These are phyloP conservation scores for Orychophragmus violaceus DNA, from an alignment of 345 rosid genomes.

Conservation along the genomic window DNA sequence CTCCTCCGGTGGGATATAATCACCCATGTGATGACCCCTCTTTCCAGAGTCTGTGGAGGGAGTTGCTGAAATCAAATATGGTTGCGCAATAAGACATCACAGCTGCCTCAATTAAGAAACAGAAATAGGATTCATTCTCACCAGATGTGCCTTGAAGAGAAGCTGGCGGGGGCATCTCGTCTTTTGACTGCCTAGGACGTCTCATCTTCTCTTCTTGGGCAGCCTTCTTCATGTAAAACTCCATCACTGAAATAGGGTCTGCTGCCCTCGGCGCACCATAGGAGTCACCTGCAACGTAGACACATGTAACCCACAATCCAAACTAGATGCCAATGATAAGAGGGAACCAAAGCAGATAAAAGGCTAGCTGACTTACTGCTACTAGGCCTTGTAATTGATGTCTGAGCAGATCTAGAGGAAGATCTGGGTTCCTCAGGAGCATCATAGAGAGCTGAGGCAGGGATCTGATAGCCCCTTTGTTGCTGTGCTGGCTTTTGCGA, in stretches of 20 bases:
- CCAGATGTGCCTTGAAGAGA: constrained; percentile 67
- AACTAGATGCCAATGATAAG: not conserved
- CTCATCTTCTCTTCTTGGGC: constrained; percentile 88
- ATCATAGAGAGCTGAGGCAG: constrained; percentile 87
- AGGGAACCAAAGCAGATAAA: not conserved
- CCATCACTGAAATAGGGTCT: constrained; percentile 98
- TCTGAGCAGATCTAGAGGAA: constrained; percentile 29
- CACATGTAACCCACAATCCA: constrained; percentile 11
- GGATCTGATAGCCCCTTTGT: constrained; percentile 64
- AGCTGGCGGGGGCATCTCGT: constrained; percentile 97
- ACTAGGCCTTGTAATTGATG: constrained; percentile 44
- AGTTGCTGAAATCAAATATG: constrained; percentile 16
- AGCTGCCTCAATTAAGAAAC: constrained; percentile 1
- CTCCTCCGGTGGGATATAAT: constrained; percentile 90
- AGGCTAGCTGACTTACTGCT: constrained; percentile 22
- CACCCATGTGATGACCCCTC: constrained; percentile 99
- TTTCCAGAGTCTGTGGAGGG: constrained; percentile 37
- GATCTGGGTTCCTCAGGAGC: constrained; percentile 41
- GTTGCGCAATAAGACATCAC: constrained; percentile 3
- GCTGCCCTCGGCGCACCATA: constrained; percentile 36
- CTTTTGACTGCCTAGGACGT: constrained; percentile 88
- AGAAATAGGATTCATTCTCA: constrained; percentile 12
- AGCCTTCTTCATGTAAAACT: constrained; percentile 94
- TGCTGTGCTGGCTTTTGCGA: constrained; percentile 46
- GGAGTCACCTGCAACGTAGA: constrained; percentile 31